These are phyloP conservation scores for carrot (Daucus carota) DNA, from an alignment of 129 eudicot genomes.

Conservation along the genomic window DH1_v3.0 NC_030388.2:27748001-27748500, in stretches of 20 bases:
- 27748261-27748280: slow-evolving; percentile 56
- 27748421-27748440: slow-evolving; percentile 55
- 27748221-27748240: slow-evolving; percentile 72
- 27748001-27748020: slow-evolving; percentile 11
- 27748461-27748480: slow-evolving; percentile 47
- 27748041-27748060: too few species aligned
- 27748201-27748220: slow-evolving; percentile 76
- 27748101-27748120: slow-evolving; percentile 3
- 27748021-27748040: slow-evolving; percentile 26
- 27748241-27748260: slow-evolving; percentile 48
- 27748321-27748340: slow-evolving; percentile 20
- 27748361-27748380: slow-evolving; percentile 22
- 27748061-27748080: slow-evolving; percentile 33
- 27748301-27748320: slow-evolving; percentile 21
- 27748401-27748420: slow-evolving; percentile 57
- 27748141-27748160: slow-evolving; percentile 84
- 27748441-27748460: slow-evolving; percentile 68
- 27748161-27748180: slow-evolving; percentile 76
- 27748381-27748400: slow-evolving; percentile 26
- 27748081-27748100: slow-evolving; percentile 16
- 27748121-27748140: slow-evolving; percentile 28
- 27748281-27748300: slow-evolving; percentile 89
- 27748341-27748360: slow-evolving; percentile 15
- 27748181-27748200: slow-evolving; percentile 82
- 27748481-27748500: slow-evolving; percentile 37